Percentiles rank a stretch among this genome's conserved stretches.
These are phyloP conservation scores for Thraustotheca clavata DNA, from an alignment of 352 stramenopile genomes.

Conservation along the genomic window DNA sequence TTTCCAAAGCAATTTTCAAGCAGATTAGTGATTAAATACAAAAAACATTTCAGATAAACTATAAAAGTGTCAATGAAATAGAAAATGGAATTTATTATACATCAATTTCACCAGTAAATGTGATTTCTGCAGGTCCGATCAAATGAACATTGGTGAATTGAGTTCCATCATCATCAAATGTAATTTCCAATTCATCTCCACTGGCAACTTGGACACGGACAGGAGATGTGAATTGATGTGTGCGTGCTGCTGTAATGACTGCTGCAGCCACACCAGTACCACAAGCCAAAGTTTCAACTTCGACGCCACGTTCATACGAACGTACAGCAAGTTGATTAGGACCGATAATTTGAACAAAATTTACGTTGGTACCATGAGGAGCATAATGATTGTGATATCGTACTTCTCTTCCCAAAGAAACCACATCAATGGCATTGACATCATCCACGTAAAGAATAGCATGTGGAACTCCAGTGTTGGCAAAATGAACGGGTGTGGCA, in stretches of 20 bases:
- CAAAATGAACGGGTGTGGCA: slow-evolving; percentile 3
- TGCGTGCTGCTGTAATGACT: neutral
- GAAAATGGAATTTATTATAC: slow-evolving; percentile 10
- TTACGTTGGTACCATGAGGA: slow-evolving; percentile 12
- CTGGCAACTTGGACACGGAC: slow-evolving; percentile 12
- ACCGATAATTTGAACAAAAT: slow-evolving; percentile 16
- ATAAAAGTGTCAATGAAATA: no score
- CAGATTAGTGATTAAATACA: no score
- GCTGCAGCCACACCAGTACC: slow-evolving; percentile 16
- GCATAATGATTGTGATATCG: slow-evolving; percentile 14
- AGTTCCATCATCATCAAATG: neutral
- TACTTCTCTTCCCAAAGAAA: neutral
- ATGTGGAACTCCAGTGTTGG: slow-evolving; percentile 12
- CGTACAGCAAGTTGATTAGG: slow-evolving; percentile 1
- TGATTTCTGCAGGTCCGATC: slow-evolving; percentile 1
- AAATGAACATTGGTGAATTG: slow-evolving; percentile 8
- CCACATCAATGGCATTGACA: slow-evolving; percentile 4
- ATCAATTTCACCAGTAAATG: slow-evolving; percentile 10
- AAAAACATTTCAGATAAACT: no score
- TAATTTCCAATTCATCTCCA: neutral
- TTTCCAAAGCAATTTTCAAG: no score
- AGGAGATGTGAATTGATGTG: slow-evolving; percentile 17
- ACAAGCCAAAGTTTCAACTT: slow-evolving; percentile 17
- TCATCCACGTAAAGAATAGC: slow-evolving; percentile 1
- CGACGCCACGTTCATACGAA: slow-evolving; percentile 14